Base-by-base conservation (phyloP, 1,284 basidiomycete species). In the Fomitopsis pinicola region DNA sequence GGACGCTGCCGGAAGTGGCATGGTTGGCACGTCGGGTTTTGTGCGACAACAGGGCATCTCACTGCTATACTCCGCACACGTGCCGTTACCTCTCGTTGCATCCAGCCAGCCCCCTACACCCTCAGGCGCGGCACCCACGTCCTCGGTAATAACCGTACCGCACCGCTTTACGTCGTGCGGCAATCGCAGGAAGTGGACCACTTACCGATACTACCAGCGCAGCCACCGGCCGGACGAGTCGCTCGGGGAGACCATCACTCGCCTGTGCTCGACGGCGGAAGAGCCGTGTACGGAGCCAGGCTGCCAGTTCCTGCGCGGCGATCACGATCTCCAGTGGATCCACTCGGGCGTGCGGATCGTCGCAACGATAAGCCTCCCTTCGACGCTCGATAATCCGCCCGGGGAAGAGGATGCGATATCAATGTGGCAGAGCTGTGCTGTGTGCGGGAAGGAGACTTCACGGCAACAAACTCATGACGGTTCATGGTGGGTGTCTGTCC, bases 41-140 rank as follows among this genome's bases (percentile, higher is more conserved):
- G 75, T 85, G 35, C 72, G 80, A 35, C 85, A 87, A 42, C 88
- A 90, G 68, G 78, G 76, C 30, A 72, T 89, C 17, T 82, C 82
- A 2, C 75, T 84, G 12, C 70, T 89, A n/a, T 79, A 80, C 58
- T 80, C 80, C n/a, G 73, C 77, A 42, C 77, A 82, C 64, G 73
- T 83, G 5, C 77, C 76, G 3, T 59, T 67, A 3, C 60, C 66
- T 10, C 60, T 64, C 58, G 45, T 63, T 40, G 45, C 62, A 52
- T 8, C 64, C 30, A 38, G 62, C 15, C 62, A 64, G 45, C 63
- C 60, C 3, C 60, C 66, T 26, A 63, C 65, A 6, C 60, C 66
- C 5, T 58, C 58, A 19, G 63, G 58, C 54, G 64, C 64, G 7
- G 64, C 61, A 7, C 62, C 63, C 4, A 67, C 64, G 10, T 66